A percentile compares a stretch with the other conserved stretches of the same genome.
Evolutionary conservation across 2,329 filamentous ascomycete species (phyloP).

Genomic region (Albifimbria verrucaria): DNA sequence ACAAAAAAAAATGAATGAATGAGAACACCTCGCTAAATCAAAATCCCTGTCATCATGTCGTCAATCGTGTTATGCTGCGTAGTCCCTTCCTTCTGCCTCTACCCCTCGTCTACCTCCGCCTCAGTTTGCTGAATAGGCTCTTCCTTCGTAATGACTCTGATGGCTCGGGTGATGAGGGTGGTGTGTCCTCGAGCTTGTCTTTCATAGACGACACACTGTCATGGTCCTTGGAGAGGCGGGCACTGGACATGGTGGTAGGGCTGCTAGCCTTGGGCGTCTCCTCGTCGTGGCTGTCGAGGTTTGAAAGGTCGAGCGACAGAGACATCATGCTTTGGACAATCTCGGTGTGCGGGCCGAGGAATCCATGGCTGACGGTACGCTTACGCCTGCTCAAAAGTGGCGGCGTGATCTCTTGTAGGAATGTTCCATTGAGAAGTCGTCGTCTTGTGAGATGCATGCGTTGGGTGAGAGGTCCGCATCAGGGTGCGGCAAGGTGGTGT

Average conservation of each 20-base stretch:
- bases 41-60: background rate
- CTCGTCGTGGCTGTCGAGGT: slow-evolving; percentile 16
- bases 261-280: slow-evolving; percentile 18
- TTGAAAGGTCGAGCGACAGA: slow-evolving; percentile 22
- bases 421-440: slow-evolving; percentile 45
- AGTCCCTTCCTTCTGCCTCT: background rate
- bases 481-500: slow-evolving; percentile 61
- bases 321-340: slow-evolving; percentile 30
- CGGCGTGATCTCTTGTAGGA: slow-evolving; percentile 41
- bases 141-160: background rate
- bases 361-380: slow-evolving; percentile 44
- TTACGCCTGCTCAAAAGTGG: slow-evolving; percentile 46
- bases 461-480: slow-evolving; percentile 56
- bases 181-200: background rate
- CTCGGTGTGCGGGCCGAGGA: slow-evolving; percentile 34
- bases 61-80: background rate
- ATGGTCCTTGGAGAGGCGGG: slow-evolving; percentile 32
- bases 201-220: slow-evolving; percentile 31
- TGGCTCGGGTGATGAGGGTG: background rate
- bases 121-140: slow-evolving; percentile 8
- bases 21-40: background rate
- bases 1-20: background rate
- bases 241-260: slow-evolving; percentile 21
- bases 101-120: slow-evolving; percentile 3
- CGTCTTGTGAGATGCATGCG: slow-evolving; percentile 49